Evolutionary conservation across 1,284 basidiomycete species (phyloP), one percentile per base, ranked within the genome.

Genomic region (Takashimella tepidaria): DNA sequence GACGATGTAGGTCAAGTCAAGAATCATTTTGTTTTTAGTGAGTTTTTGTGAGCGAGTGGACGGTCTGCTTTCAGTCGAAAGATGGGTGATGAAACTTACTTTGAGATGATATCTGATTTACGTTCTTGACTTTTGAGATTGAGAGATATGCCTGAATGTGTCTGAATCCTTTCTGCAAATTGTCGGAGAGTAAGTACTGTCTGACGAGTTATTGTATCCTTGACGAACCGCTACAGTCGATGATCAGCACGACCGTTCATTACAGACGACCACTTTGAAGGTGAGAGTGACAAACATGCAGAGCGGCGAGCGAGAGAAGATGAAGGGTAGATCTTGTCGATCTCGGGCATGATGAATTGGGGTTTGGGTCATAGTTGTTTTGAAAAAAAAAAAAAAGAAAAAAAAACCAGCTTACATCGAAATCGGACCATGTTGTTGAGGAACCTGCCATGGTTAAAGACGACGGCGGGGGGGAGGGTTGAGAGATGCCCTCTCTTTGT

Each of bases 81-180:
- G 25, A 6, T 12, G n/a, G 2, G 40, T 5, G 10, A 40, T n/a
- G 16, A 3, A 6, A 57, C 67, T 50, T 49, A 72, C 68, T 70
- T 72, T 21, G 57, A 53, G 4, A 72, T 58, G 3, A 73, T 49
- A 19, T 69, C 66, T 3, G 59, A 59, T 54, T 74, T 75, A 42
- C 60, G 57, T 22, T 70, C 70, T 22, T 47, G 48, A 22, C 61
- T 68, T 40, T 61, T 54, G 2, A 69, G 40, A 24, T 55, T 48
- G 8, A 69, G 48, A 37, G 61, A 51, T 1, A 54, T 50, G n/a
- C 57, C 48, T 0, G 62, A 49, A 3, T 47, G 40, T 2, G n/a
- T n/a, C 26, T 59, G 45, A 31, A 70, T 58, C 16, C 47, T 51
- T 10, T 59, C 54, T 2, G 57, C 66, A 41, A 70, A 65, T n/a